Evolutionary conservation across 73 alveolate species (phyloP).

Genomic region (Tetrahymena borealis): DNA sequence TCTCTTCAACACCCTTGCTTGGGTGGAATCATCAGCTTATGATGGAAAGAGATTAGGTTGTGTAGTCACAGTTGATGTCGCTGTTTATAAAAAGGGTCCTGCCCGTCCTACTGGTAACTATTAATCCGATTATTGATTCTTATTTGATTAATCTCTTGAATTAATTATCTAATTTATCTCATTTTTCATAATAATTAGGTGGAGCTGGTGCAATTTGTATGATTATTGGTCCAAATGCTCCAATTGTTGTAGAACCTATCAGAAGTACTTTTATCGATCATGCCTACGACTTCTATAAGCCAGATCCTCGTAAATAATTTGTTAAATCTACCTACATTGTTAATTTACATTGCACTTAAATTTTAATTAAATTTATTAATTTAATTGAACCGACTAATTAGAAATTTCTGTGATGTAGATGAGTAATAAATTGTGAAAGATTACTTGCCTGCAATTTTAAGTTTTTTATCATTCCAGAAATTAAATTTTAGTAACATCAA

Average conservation of each 20-base stretch:
- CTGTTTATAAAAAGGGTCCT: conserved; percentile 93
- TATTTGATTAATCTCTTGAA: too few species aligned
- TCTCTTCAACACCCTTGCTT: conserved; percentile 85
- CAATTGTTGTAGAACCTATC: conserved; percentile 69
- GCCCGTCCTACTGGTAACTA: conserved; percentile 88
- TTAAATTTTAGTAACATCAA: too few species aligned
- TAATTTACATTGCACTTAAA: background rate
- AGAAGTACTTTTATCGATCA: conserved; percentile 86
- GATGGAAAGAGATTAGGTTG: conserved; percentile 90
- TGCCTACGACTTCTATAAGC: conserved; percentile 95
- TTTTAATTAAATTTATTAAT: background rate
- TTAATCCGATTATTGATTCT: background rate
- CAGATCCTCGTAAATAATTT: conserved; percentile 37
- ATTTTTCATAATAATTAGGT: background rate
- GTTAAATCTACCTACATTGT: background rate
- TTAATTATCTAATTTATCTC: background rate
- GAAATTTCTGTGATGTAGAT: background rate
- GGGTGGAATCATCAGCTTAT: conserved; percentile 89
- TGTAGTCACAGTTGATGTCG: conserved; percentile 92
- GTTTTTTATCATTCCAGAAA: too few species aligned
- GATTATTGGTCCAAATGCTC: conserved; percentile 89
- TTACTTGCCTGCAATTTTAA: background rate
- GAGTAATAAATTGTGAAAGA: background rate
- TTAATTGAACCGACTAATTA: background rate
- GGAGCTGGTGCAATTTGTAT: conserved; percentile 96